Base-by-base conservation (phyloP, 73 alveolate species). In the Symbiodinium pilosum region DNA sequence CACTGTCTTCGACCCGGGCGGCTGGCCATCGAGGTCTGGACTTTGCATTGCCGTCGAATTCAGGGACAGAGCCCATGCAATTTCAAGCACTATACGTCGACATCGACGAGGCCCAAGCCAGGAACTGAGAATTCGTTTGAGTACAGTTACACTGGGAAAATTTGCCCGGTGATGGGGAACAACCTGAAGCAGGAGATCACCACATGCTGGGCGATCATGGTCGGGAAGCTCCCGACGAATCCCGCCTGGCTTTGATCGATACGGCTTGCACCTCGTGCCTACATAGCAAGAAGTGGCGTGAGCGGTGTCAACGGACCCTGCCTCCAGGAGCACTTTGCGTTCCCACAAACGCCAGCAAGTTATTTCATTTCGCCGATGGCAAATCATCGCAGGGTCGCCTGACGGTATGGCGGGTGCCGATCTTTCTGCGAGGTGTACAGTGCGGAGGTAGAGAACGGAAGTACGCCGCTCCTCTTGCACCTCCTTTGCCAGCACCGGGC, bases 361-460 rank as follows among this genome's bases (percentile, higher is more conserved):
- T 30, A 9, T 87, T 87, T 38, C 94, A 87, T n/a, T 87, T 87
- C 26, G 94, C 94, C 83, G 36, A 52, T 14, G 94, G 84, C 32
- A 9, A 36, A n/a, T n/a, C n/a, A 2, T 87, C 94, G 2, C 8
- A 26, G n/a, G 30, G 41, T 0, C n/a, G 20, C 43, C 2, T 54
- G 64, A 38, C 38, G 32, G 94, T 51, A 8, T 87, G 94, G 84
- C 0, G 42, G 84, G 41, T 87, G 42, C 94, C 94, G 14, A 54
- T 87, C 28, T 54, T 38, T 21, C 38, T 87, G 1, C 84, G 84
- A 56, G 43, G 84, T 87, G 5, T 51, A 28, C 41, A 26, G 47
- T 7, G 94, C 94, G 0, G 94, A 87, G 21, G 94, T 87, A 34
- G 24, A 11, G 21, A 11, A 36, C 21, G 94, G 94, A 0, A 38